Conservation (phyloP, 1,139 yeast species). For the Magnusiomyces starmeri region DNA sequence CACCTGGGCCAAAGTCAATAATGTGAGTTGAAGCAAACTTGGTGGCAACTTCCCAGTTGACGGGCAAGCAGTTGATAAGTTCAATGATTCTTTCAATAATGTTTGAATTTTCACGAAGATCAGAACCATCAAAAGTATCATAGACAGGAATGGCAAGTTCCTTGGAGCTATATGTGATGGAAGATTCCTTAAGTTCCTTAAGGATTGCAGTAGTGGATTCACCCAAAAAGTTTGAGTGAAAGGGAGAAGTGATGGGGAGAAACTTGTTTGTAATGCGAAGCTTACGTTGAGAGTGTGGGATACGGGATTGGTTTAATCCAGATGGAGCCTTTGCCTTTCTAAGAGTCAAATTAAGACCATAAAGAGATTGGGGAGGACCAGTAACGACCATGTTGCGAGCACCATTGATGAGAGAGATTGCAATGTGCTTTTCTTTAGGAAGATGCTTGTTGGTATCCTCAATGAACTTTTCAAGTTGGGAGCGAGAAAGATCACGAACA, state of each 20-base stretch:
- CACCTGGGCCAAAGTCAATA: slow-evolving; percentile 98
- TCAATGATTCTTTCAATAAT: slow-evolving; percentile 61
- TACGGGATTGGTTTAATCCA: slow-evolving; percentile 90
- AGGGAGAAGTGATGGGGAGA: slow-evolving; percentile 92
- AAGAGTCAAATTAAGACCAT: slow-evolving; percentile 86
- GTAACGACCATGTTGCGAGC: slow-evolving; percentile 91
- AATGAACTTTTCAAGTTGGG: slow-evolving; percentile 72
- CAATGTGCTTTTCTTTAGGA: slow-evolving; percentile 86
- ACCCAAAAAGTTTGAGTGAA: slow-evolving; percentile 82
- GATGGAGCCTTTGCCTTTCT: slow-evolving; percentile 93
- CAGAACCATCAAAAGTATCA: slow-evolving; percentile 82
- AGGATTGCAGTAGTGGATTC: slow-evolving; percentile 63
- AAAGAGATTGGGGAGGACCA: slow-evolving; percentile 98
- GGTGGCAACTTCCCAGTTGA: slow-evolving; percentile 91
- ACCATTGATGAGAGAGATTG: slow-evolving; percentile 86
- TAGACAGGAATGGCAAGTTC: slow-evolving; percentile 76
- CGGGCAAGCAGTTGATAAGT: slow-evolving; percentile 83
- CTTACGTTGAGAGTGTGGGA: slow-evolving; percentile 89
- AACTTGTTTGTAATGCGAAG: slow-evolving; percentile 88
- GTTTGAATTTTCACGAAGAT: slow-evolving; percentile 52
- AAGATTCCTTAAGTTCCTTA: slow-evolving; percentile 54
- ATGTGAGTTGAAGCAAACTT: slow-evolving; percentile 75
- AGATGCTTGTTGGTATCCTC: slow-evolving; percentile 86
- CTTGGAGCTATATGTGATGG: slow-evolving; percentile 48
- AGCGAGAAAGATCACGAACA: slow-evolving; percentile 73